Percentiles rank a stretch among this genome's conserved stretches.
These are phyloP conservation scores for Diaporthe helianthi DNA, from an alignment of 2,329 filamentous ascomycete species.

Conservation along the genomic window DNA sequence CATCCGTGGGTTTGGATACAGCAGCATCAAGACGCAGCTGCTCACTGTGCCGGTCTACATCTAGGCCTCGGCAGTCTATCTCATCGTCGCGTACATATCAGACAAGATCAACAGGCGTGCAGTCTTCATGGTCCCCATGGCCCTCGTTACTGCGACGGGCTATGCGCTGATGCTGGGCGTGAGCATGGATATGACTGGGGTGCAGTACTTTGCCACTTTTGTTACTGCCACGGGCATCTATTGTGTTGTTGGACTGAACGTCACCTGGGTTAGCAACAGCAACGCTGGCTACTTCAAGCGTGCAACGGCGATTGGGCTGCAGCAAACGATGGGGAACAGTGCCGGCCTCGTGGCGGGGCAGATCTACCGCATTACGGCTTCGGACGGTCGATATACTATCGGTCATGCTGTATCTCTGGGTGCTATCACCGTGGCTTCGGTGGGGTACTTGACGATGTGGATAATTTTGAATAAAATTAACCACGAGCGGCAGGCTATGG, in stretches of 20 bases:
- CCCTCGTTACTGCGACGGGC: constrained; percentile 56
- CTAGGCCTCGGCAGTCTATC: constrained; percentile 54
- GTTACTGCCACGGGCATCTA: constrained; percentile 56
- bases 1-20: constrained; percentile 58
- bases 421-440: constrained; percentile 39
- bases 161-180: constrained; percentile 53
- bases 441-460: neutral
- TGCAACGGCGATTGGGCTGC: constrained; percentile 54
- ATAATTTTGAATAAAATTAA: neutral
- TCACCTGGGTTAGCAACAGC: constrained; percentile 56
- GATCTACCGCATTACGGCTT: constrained; percentile 44
- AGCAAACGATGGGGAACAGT: constrained; percentile 54
- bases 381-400: constrained; percentile 40
- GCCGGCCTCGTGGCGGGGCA: constrained; percentile 53
- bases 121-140: constrained; percentile 62
- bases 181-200: constrained; percentile 54
- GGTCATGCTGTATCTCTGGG: constrained; percentile 42
- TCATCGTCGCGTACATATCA: constrained; percentile 53
- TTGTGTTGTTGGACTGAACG: constrained; percentile 54
- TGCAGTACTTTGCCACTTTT: constrained; percentile 58
- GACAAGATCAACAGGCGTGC: constrained; percentile 49
- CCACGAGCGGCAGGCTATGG: neutral
- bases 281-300: constrained; percentile 53
- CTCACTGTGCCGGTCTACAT: constrained; percentile 65
- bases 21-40: constrained; percentile 57